Evolutionary conservation across 176 grass and related monocot species (phyloP).

Genomic region (Oryza rufipogon): DNA sequence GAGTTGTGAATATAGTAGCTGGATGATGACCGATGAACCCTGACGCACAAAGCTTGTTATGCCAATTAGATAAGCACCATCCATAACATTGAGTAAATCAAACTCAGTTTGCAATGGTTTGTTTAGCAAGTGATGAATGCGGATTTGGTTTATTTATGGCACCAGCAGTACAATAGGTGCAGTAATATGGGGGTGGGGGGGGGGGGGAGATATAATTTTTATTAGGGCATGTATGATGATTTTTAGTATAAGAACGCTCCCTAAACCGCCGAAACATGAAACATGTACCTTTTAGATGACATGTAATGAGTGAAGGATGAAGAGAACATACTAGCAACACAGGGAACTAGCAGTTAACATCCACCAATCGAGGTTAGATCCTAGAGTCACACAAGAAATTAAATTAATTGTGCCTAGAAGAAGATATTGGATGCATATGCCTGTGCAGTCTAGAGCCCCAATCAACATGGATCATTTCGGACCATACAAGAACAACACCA

Average conservation of each 20-base stretch:
- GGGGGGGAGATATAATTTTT: neutral
- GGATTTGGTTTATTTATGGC: neutral
- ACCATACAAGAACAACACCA: neutral
- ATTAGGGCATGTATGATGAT: neutral
- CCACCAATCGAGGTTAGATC: neutral
- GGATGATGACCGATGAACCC: conserved; percentile 17
- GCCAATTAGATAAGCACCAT: conserved; percentile 25
- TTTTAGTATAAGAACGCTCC: neutral
- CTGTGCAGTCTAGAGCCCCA: neutral
- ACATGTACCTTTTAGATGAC: neutral
- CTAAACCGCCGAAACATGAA: neutral
- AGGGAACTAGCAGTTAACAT: neutral
- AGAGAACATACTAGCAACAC: neutral
- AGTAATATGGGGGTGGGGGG: neutral
- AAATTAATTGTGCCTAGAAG: neutral
- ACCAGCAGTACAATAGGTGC: neutral
- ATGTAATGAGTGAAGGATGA: neutral
- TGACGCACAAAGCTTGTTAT: conserved; percentile 31
- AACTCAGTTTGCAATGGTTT: neutral
- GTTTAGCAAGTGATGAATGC: neutral
- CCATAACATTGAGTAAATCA: neutral
- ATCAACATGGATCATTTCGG: neutral
- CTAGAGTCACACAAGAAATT: neutral
- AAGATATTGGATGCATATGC: neutral
- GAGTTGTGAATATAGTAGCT: conserved; percentile 16